phyloP scores from a whole-genome alignment of 805 yeast species.

The Yarrowia sp. region DNA sequence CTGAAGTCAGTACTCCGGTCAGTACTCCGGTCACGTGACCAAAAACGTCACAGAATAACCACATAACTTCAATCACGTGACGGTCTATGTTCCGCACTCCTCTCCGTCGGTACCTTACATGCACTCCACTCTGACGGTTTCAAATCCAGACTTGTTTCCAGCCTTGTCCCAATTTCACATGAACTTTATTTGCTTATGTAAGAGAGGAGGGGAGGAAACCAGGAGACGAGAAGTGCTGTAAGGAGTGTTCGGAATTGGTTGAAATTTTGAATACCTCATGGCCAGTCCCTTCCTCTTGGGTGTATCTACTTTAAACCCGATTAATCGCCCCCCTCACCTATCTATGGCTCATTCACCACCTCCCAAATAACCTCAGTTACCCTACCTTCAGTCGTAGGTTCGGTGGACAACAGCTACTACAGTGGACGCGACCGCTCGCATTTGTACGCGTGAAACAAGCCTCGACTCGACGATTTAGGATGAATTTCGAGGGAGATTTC shows the following conservation, averaged over 20 bases:
- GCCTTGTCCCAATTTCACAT: constrained; percentile 22
- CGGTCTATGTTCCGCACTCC: not conserved
- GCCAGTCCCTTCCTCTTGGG: no score
- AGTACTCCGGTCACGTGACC: no score
- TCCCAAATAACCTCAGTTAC: constrained; percentile 20
- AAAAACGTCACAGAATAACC: no score
- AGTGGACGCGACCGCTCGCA: constrained; percentile 27
- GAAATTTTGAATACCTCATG: no score
- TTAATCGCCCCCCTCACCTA: no score
- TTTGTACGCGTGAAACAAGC: constrained; percentile 29
- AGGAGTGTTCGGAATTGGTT: no score
- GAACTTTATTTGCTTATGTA: constrained; percentile 1
- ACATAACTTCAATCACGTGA: not conserved
- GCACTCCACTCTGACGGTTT: not conserved
- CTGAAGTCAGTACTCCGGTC: no score
- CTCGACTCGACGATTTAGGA: constrained; percentile 9
- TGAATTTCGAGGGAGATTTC: constrained; percentile 30
- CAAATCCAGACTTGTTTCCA: constrained; percentile 7
- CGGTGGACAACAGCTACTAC: constrained; percentile 7
- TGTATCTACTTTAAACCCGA: no score
- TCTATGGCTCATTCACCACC: no score
- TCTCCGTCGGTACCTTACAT: not conserved
- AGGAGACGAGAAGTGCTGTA: no score
- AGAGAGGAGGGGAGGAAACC: no score
- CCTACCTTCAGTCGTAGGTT: not conserved